Base-by-base conservation (phyloP, 495 filamentous ascomycete species). In the Astrothelium subdiscretum region DNA sequence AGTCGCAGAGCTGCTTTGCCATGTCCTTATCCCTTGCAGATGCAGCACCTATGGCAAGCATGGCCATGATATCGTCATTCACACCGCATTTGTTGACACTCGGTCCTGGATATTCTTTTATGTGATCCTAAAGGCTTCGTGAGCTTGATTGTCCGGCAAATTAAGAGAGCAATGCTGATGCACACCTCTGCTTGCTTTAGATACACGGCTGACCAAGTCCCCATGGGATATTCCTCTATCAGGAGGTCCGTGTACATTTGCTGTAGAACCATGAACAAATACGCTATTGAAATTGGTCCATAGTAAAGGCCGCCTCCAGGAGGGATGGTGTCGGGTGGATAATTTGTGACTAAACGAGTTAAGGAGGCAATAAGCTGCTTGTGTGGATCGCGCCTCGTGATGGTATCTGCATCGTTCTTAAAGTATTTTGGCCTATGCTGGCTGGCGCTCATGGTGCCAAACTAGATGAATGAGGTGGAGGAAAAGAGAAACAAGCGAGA, bases 201-300 rank as follows among this genome's bases (percentile, higher is more conserved):
- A 75, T 80, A 77, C 22, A 67, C 72, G 20, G 75, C 73, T 10
- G 68, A 72, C 79, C 80, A 84, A 58, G 76, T 69, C 24, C 69
- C 61, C 31, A 80, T 71, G 3, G 73, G 66, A 22, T 76, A 72
- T 31, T 75, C 75, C 57, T 69, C 70, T 58, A 85, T 71, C 18
- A 68, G 59, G 5, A 85, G 60, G 44, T 79, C 72, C 0, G 83
- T 78, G 38, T 79, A 77, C 22, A 71, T 63, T 8, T 69, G 64
- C 22, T 81, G 79, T 2, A 85, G 75, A 1, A 72, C 69, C 27
- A 81, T 77, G 73, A 87, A 81, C 0, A 86, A 74, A 68, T 82
- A 81, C 11, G 82, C 83, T 22, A 86, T 72, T 27, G 79, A 81
- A 1, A 82, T 82, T 11, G 83, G 83, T 0, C 84, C 85, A 51